Percentiles rank a stretch among this genome's conserved stretches.
These are phyloP conservation scores for Agarophyton chilense DNA, from an alignment of 23 red algal genomes.

Conservation along the genomic window DNA sequence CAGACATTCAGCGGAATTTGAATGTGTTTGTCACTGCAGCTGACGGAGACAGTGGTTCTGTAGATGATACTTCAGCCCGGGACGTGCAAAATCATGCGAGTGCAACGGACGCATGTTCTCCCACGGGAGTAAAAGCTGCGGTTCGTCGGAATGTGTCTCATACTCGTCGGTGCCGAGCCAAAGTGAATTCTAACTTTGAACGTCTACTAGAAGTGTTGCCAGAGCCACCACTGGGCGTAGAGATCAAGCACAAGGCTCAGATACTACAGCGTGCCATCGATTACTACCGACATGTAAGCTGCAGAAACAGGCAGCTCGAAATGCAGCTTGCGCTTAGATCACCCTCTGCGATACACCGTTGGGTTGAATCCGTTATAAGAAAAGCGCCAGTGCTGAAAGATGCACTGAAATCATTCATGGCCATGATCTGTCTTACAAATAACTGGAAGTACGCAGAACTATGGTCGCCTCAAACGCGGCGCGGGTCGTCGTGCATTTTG, in stretches of 20 bases:
- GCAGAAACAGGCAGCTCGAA: constrained; percentile 31
- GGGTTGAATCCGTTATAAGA: constrained; percentile 37
- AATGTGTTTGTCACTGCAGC: background rate
- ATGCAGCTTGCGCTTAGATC: constrained; percentile 47
- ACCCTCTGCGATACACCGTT: constrained; percentile 23
- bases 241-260: constrained; percentile 71
- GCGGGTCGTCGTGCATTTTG: background rate
- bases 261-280: constrained; percentile 61
- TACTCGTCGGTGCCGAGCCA: constrained; percentile 61
- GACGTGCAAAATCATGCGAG: no score
- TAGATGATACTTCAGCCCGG: background rate
- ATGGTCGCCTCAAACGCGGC: constrained; percentile 5
- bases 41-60: background rate
- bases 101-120: background rate
- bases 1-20: background rate
- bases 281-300: constrained; percentile 13
- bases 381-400: constrained; percentile 7
- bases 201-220: constrained; percentile 46
- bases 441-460: constrained; percentile 72
- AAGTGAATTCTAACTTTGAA: constrained; percentile 72
- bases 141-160: constrained; percentile 40
- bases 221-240: constrained; percentile 31
- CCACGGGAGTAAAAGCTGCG: background rate
- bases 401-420: constrained; percentile 55
- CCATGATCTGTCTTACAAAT: constrained; percentile 38